Percentiles rank a stretch among this genome's conserved stretches.
phyloP scores from a whole-genome alignment of 1,284 basidiomycete species.

The Cryptococcus amylolentus region DNA sequence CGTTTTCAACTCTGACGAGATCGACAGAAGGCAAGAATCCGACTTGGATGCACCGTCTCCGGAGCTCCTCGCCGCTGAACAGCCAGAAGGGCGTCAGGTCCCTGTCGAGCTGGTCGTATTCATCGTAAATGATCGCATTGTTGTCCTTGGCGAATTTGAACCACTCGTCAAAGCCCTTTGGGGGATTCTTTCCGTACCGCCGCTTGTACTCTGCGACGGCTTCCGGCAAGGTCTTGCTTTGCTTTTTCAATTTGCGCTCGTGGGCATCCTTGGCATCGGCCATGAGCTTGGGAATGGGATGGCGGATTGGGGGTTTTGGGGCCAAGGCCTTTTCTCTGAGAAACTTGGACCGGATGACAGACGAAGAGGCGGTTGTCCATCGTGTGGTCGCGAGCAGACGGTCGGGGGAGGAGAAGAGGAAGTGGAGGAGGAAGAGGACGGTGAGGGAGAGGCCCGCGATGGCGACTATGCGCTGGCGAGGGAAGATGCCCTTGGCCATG shows the following conservation, averaged over 20 bases:
- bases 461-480: constrained; percentile 26
- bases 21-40: constrained; percentile 78
- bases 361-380: constrained; percentile 48
- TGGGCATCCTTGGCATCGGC: constrained; percentile 67
- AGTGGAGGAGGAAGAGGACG: constrained; percentile 34
- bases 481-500: constrained; percentile 24
- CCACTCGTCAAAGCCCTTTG: constrained; percentile 85
- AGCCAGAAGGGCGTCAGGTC: constrained; percentile 80
- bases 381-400: constrained; percentile 32
- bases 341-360: constrained; percentile 47
- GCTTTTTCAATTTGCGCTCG: constrained; percentile 61
- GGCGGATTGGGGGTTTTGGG: constrained; percentile 52
- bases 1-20: constrained; percentile 68
- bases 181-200: constrained; percentile 74
- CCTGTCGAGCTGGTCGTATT: constrained; percentile 76
- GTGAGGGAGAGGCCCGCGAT: constrained; percentile 23
- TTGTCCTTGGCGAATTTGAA: constrained; percentile 73
- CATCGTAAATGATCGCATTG: constrained; percentile 77
- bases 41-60: constrained; percentile 67
- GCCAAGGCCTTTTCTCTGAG: constrained; percentile 40
- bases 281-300: constrained; percentile 81
- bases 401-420: constrained; percentile 31
- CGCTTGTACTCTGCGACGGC: constrained; percentile 74
- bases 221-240: constrained; percentile 69
- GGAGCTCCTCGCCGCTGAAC: constrained; percentile 67